Conservation (phyloP, 345 rosid genomes). For the Heritiera fomes region DNA sequence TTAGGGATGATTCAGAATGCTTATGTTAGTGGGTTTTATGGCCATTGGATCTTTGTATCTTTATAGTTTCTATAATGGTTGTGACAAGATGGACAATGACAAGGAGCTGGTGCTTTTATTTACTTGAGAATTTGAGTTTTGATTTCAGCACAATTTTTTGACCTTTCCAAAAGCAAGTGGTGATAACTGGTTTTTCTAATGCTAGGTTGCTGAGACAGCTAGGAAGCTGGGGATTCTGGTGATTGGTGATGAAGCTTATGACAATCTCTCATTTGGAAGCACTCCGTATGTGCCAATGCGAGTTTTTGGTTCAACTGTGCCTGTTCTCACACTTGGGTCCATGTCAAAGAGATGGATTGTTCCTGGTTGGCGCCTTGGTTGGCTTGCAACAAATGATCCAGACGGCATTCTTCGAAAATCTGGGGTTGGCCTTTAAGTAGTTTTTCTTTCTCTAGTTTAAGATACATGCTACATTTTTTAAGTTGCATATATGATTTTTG, state of each 20-base stretch:
- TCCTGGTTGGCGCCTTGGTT: conserved; percentile 85
- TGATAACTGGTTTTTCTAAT: not conserved
- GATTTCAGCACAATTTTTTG: not conserved
- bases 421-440: conserved; percentile 39
- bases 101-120: not conserved
- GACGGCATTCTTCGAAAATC: conserved; percentile 42
- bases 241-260: conserved; percentile 65
- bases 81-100: not conserved
- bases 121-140: not conserved
- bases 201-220: conserved; percentile 62
- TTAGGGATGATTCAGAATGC: not conserved
- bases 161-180: not conserved
- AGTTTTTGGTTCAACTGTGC: conserved; percentile 50
- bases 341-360: conserved; percentile 79
- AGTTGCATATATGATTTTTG: not conserved
- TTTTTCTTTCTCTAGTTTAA: not conserved
- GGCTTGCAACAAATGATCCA: conserved; percentile 65
- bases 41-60: not conserved
- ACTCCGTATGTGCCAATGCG: conserved; percentile 65
- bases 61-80: not conserved
- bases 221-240: conserved; percentile 60
- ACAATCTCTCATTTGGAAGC: conserved; percentile 52
- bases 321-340: conserved; percentile 63
- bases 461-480: not conserved
- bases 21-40: not conserved